These are phyloP conservation scores for Friedmanniomyces endolithicus DNA, from an alignment of 495 filamentous ascomycete species.

Conservation along the genomic window DNA sequence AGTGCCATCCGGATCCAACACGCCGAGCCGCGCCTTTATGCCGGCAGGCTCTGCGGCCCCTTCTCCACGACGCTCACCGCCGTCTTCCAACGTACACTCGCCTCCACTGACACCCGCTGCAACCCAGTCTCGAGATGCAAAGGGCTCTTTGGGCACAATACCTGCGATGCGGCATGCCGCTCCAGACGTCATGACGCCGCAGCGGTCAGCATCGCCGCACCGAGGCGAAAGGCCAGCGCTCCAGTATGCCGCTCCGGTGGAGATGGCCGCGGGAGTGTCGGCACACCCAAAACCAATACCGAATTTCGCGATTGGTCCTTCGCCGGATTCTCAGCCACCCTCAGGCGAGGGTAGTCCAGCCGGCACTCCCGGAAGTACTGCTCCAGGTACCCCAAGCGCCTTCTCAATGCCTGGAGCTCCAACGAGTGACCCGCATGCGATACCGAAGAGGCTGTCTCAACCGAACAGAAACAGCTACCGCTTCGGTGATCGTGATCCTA, in stretches of 20 bases:
- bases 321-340: slow-evolving; percentile 50
- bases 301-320: slow-evolving; percentile 60
- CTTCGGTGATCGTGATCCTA: slow-evolving; percentile 50
- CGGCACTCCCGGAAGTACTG: slow-evolving; percentile 45
- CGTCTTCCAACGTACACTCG: slow-evolving; percentile 58
- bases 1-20: slow-evolving; percentile 35
- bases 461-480: slow-evolving; percentile 66
- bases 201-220: slow-evolving; percentile 27
- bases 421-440: slow-evolving; percentile 77
- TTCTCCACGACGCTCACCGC: slow-evolving; percentile 39
- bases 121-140: slow-evolving; percentile 44
- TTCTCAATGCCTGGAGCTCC: slow-evolving; percentile 65
- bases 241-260: slow-evolving; percentile 28
- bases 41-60: slow-evolving; percentile 32
- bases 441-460: slow-evolving; percentile 64
- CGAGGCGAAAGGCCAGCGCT: slow-evolving; percentile 5
- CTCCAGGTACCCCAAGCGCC: slow-evolving; percentile 43
- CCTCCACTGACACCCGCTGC: slow-evolving; percentile 82
- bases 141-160: slow-evolving; percentile 18
- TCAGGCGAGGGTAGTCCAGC: slow-evolving; percentile 47
- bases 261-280: slow-evolving; percentile 31
- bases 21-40: slow-evolving; percentile 12
- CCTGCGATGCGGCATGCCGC: slow-evolving; percentile 23
- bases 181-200: slow-evolving; percentile 52
- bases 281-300: slow-evolving; percentile 47